Evolutionary conservation across 176 grass and related monocot species (phyloP).

Genomic region (barley (Hordeum vulgare)): DNA sequence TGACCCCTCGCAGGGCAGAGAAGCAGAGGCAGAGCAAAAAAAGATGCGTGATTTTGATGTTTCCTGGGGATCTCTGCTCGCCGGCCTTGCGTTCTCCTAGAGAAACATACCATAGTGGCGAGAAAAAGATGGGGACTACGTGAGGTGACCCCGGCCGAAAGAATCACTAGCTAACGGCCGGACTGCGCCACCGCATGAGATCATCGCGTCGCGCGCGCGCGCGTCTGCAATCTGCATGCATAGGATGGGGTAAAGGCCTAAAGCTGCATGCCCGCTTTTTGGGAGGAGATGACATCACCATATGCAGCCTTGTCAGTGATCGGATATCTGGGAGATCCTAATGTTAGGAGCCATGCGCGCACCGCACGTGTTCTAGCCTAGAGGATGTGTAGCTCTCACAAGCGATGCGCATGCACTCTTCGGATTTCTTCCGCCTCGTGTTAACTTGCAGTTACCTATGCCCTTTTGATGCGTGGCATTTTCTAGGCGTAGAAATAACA

Average conservation of each 20-base stretch:
- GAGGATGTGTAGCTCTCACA: not conserved
- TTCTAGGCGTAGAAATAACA: not conserved
- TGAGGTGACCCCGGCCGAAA: conserved; percentile 25
- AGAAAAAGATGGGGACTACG: conserved; percentile 12
- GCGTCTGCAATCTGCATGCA: conserved; percentile 15
- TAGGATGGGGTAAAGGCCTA: conserved; percentile 18
- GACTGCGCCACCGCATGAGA: conserved; percentile 28
- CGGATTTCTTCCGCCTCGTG: not conserved
- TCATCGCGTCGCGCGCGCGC: conserved; percentile 11
- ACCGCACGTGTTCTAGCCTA: not conserved
- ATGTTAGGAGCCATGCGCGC: not conserved
- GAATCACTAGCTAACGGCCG: conserved; percentile 33
- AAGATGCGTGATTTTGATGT: conserved; percentile 33
- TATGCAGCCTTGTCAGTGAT: conserved; percentile 27
- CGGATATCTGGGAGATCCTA: conserved; percentile 18
- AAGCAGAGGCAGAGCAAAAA: conserved; percentile 7
- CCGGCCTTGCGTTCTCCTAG: conserved; percentile 28
- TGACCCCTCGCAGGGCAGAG: not conserved
- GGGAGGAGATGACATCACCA: conserved; percentile 44
- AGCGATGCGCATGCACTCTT: not conserved
- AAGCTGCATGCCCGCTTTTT: conserved; percentile 24
- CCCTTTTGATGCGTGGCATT: not conserved
- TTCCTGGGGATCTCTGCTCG: conserved; percentile 37
- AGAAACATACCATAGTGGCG: conserved; percentile 48
- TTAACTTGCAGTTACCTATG: not conserved